These are phyloP conservation scores for Protea cynaroides DNA, from an alignment of 164 flowering plant species.

Conservation along the genomic window DNA sequence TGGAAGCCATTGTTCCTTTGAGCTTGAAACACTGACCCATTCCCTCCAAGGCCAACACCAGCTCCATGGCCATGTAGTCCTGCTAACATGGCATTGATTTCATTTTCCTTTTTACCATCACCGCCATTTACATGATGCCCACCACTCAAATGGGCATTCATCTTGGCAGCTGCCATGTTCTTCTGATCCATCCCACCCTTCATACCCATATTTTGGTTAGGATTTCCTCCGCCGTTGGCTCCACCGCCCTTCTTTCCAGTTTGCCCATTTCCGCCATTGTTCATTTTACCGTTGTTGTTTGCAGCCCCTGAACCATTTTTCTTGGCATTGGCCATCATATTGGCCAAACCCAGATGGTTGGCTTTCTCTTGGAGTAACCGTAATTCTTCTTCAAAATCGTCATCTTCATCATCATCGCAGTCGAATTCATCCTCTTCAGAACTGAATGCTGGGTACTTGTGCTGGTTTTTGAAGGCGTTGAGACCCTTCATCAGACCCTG, in stretches of 20 bases:
- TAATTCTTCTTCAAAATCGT: conserved; percentile 38
- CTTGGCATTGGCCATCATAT: conserved; percentile 35
- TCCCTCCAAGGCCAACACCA: conserved; percentile 23
- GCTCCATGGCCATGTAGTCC: conserved; percentile 36
- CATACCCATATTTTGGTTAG: conserved; percentile 30
- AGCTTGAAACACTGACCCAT: conserved; percentile 23
- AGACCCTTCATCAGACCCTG: conserved; percentile 32
- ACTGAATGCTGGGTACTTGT: conserved; percentile 27
- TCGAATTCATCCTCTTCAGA: conserved; percentile 39
- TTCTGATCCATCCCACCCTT: conserved; percentile 33
- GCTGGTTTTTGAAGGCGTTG: conserved; percentile 47
- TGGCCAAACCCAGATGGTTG: conserved; percentile 26
- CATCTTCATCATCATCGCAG: conserved; percentile 32
- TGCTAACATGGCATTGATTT: conserved; percentile 32
- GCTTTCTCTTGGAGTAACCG: conserved; percentile 25
- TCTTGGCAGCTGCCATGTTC: conserved; percentile 16
- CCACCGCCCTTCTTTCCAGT: conserved; percentile 24
- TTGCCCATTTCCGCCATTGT: conserved; percentile 18
- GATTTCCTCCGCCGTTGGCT: conserved; percentile 14
- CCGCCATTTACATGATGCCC: conserved; percentile 8
- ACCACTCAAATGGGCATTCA: conserved; percentile 17
- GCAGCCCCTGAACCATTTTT: conserved; percentile 15
- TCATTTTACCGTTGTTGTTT: conserved; percentile 17
- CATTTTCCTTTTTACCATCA: conserved; percentile 21
- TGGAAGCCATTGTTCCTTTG: conserved; percentile 27